Evolutionary conservation across 768 basidiomycete species (phyloP), one percentile per base, ranked within the genome.

Genomic region (Trichaptum fuscoviolaceum): DNA sequence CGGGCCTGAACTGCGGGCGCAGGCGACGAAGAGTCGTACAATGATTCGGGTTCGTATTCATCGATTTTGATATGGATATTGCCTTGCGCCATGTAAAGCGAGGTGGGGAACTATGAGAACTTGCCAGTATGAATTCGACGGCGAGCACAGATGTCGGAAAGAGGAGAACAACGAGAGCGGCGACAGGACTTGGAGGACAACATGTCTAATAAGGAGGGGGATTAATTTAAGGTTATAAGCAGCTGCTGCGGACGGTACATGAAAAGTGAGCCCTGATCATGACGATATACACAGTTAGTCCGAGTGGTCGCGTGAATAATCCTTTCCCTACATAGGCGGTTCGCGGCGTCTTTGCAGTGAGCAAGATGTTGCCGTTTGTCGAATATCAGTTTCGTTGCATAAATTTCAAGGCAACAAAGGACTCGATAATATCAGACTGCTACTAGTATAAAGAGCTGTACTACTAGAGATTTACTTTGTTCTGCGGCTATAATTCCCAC

Each of bases 1-100:
- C 81, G 81, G 64, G 77, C 82, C 75, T 80, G 42, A 52, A 52
- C 42, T 61, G 60, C 26, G 26, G 26, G 60, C 60, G 60, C 26
- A 61, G 26, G 26, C 26, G 60, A 35, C 18, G 42, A 52, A 2
- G 42, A 52, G 42, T 52, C 42, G 42, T 52, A 52, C 6, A 20
- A 52, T 4, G 42, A 52, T 52, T 52, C 42, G 15, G 42, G 42
- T 12, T 52, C 42, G 42, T 15, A 52, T 52, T 52, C 42, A 20
- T 52, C 42, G 12, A 52, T 52, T 20, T 52, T 52, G 42, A 52
- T 63, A 35, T 30, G 26, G n/a, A 36, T 5, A 10, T 12, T 63
- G 36, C 10, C 9, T 35, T 25, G 35, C 18, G 24, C 10, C 63
- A 23, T 18, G 27, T 2, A 63, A 42, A 18, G 18, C 12, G 63